Conservation (phyloP, 129 eudicot genomes). For the Helianthus annuus region HanXRQr2.0-SUNRISE NC_035436.2:14890703-14891202, state of each 20-base stretch:
- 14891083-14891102: constrained; percentile 83
- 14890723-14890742: no score
- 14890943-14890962: constrained; percentile 18
- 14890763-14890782: no score
- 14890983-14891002: constrained; percentile 14
- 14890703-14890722: no score
- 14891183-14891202: constrained; percentile 1
- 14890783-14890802: no score
- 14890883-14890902: constrained; percentile 78
- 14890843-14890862: constrained; percentile 73
- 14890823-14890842: constrained; percentile 11
- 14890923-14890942: background rate
- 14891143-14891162: constrained; percentile 11
- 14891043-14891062: constrained; percentile 83
- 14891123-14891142: constrained; percentile 54
- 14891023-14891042: constrained; percentile 91
- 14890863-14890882: constrained; percentile 92
- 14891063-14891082: constrained; percentile 93
- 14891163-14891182: background rate
- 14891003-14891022: constrained; percentile 15
- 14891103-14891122: constrained; percentile 91
- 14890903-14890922: constrained; percentile 98
- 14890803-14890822: background rate
- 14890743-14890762: no score
- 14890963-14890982: constrained; percentile 12